Evolutionary conservation across 2,329 filamentous ascomycete genomes (phyloP), one percentile per base, ranked within the genome.

Genomic region (Myriosclerotinia duriaeana): DNA sequence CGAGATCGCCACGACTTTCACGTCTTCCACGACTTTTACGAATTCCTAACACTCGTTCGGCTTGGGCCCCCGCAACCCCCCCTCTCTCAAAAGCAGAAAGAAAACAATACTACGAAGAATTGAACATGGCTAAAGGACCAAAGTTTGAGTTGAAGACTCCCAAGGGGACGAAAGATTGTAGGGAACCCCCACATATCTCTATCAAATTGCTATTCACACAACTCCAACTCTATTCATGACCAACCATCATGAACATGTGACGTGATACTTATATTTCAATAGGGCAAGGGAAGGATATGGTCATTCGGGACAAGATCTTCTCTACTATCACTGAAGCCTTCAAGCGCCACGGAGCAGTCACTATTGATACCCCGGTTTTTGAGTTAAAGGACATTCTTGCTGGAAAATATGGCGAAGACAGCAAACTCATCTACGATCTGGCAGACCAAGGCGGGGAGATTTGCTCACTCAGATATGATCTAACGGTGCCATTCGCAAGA

Each of bases 381-480:
- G 92, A 96, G 78, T 83, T 95, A 69, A 89, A 89, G 77, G 92
- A 96, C 73, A 94, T 96, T 70, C 84, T 96, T 50, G 85, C 92
- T 26, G 92, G 92, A 69, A 96, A 96, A 81, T 96, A 96, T 81
- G 92, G 92, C 77, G 92, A 96, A 80, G 92, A 96, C 78, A 91
- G 89, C 75, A 94, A 94, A 78, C 88, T 96, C 77, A 96, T 96
- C 79, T 96, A 96, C 80, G 91, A 96, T 77, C 84, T 95, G 70
- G 88, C 90, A 75, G 92, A 96, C 76, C 92, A 96, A 78, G 92
- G 92, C 74, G 92, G 92, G 70, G 92, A 96, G 80, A 82, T 92
- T 68, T 91, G 89, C 79, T 93, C 91, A 30, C 83, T 96, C 69
- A 87, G 92, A 74, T 96, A 95, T 79, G 92, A 96, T 76, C 80